A percentile compares a stretch with the other conserved stretches of the same genome.
These are phyloP conservation scores for Nakazawaea wyomingensis DNA, from an alignment of 805 yeast species.

Conservation along the genomic window DNA sequence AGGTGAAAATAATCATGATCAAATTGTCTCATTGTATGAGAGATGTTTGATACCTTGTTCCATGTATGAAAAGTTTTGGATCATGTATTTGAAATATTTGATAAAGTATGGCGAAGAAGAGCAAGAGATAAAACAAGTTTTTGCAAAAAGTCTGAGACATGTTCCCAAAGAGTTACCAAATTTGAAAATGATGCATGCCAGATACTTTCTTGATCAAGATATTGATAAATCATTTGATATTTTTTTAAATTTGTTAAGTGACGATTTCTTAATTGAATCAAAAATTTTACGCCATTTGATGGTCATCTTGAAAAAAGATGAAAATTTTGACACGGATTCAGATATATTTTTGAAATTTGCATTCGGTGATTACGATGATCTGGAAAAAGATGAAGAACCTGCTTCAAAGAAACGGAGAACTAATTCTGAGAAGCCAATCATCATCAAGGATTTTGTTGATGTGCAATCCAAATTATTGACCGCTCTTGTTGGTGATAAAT, in stretches of 20 bases:
- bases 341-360: slow-evolving; percentile 1
- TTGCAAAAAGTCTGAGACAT: slow-evolving; percentile 45
- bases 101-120: slow-evolving; percentile 24
- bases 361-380: slow-evolving; percentile 1
- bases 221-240: background rate
- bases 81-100: slow-evolving; percentile 54
- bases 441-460: background rate
- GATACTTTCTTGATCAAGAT: slow-evolving; percentile 11
- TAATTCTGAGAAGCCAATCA: background rate
- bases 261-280: slow-evolving; percentile 1
- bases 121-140: slow-evolving; percentile 36
- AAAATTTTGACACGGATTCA: background rate
- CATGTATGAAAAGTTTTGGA: slow-evolving; percentile 58
- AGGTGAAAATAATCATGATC: slow-evolving; percentile 20
- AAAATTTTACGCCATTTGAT: slow-evolving; percentile 14
- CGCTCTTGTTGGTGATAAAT: background rate
- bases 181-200: slow-evolving; percentile 26
- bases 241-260: background rate
- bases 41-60: slow-evolving; percentile 71
- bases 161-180: slow-evolving; percentile 23
- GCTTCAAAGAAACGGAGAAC: slow-evolving; percentile 4
- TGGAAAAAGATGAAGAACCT: background rate
- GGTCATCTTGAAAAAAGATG: background rate
- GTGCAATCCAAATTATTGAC: background rate
- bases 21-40: slow-evolving; percentile 53